Percentiles rank a stretch among this genome's conserved stretches.
Evolutionary conservation across 805 yeast species (phyloP).

Genomic region (Lipomyces yamanashiensis): DNA sequence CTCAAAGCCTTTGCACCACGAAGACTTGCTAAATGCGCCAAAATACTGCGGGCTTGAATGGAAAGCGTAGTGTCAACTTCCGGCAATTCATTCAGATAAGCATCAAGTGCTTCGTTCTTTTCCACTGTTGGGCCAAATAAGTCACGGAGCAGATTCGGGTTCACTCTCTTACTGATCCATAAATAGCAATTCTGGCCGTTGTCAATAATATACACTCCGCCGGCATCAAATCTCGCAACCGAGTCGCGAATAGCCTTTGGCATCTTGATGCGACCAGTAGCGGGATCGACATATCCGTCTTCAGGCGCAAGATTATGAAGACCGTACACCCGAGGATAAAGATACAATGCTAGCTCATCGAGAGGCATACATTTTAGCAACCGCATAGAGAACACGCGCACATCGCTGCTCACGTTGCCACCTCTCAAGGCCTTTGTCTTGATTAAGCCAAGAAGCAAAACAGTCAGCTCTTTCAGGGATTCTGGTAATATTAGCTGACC

Average conservation of each 20-base stretch:
- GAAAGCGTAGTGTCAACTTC: slow-evolving; percentile 70
- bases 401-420: slow-evolving; percentile 60
- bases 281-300: slow-evolving; percentile 55
- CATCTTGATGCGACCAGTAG: slow-evolving; percentile 49
- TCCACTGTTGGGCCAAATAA: slow-evolving; percentile 65
- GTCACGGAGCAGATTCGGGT: slow-evolving; percentile 69
- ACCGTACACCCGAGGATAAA: slow-evolving; percentile 82
- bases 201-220: slow-evolving; percentile 80
- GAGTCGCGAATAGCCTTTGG: slow-evolving; percentile 58
- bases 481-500: slow-evolving; percentile 82
- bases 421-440: slow-evolving; percentile 68
- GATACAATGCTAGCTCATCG: slow-evolving; percentile 60
- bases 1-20: slow-evolving; percentile 51
- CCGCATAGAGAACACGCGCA: slow-evolving; percentile 61
- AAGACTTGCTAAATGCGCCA: slow-evolving; percentile 57
- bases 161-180: slow-evolving; percentile 72
- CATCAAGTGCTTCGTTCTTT: slow-evolving; percentile 52
- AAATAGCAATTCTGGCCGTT: slow-evolving; percentile 64
- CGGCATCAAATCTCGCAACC: slow-evolving; percentile 52
- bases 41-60: slow-evolving; percentile 64
- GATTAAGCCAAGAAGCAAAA: slow-evolving; percentile 67
- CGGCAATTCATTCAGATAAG: slow-evolving; percentile 68
- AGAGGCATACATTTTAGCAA: slow-evolving; percentile 59
- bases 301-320: slow-evolving; percentile 65
- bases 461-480: slow-evolving; percentile 71